These are phyloP conservation scores for Saccharomycopsis microspora DNA, from an alignment of 805 yeast species.

Conservation along the genomic window DNA sequence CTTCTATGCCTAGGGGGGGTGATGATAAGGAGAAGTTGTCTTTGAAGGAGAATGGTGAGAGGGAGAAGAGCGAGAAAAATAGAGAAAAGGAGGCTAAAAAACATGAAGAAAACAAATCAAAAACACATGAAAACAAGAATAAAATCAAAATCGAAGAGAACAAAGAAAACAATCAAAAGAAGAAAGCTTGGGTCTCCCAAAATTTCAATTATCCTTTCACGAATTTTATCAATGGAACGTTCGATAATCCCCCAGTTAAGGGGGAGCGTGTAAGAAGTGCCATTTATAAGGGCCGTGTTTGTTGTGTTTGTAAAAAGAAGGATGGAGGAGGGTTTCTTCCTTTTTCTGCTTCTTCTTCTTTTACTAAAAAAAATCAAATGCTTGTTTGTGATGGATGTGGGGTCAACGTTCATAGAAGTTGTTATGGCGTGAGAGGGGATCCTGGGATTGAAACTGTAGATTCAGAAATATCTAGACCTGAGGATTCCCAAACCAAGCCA, in stretches of 20 bases:
- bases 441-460: not conserved
- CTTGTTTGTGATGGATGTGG: slow-evolving; percentile 58
- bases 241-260: slow-evolving; percentile 5
- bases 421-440: slow-evolving; percentile 42
- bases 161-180: not conserved
- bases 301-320: slow-evolving; percentile 46
- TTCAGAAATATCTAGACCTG: not conserved
- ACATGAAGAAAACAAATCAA: too few relatives aligned
- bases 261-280: not conserved
- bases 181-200: slow-evolving; percentile 7
- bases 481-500: slow-evolving; percentile 4
- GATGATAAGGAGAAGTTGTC: too few relatives aligned
- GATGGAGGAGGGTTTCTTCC: slow-evolving; percentile 19
- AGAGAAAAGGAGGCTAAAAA: too few relatives aligned
- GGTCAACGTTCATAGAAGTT: slow-evolving; percentile 53
- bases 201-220: slow-evolving; percentile 1
- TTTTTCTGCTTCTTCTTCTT: too few relatives aligned
- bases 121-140: slow-evolving; percentile 1
- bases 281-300: slow-evolving; percentile 18
- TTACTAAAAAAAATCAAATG: slow-evolving; percentile 23
- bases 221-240: slow-evolving; percentile 4
- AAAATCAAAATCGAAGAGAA: not conserved
- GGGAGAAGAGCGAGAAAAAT: too few relatives aligned
- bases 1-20: too few relatives aligned
- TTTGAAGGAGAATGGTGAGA: too few relatives aligned